These are phyloP conservation scores for Monosporascus sp. DNA, from an alignment of 2,329 filamentous ascomycete genomes.

Conservation along the genomic window DNA sequence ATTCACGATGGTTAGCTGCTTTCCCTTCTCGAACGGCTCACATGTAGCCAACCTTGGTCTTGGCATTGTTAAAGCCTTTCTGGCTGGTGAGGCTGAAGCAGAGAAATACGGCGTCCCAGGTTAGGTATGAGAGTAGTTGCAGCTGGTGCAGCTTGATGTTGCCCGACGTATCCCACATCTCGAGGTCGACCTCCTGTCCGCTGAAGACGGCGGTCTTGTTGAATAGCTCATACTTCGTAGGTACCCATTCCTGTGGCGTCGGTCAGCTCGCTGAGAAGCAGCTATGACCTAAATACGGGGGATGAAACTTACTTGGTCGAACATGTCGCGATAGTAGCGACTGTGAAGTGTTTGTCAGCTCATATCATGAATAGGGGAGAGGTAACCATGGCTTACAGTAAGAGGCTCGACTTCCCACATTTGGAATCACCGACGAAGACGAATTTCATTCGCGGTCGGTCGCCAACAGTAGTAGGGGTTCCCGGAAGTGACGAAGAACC, in stretches of 20 bases:
- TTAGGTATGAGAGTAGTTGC: constrained; percentile 21
- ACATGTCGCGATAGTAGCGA: constrained; percentile 22
- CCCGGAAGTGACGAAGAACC: constrained; percentile 9
- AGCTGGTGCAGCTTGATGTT: constrained; percentile 22
- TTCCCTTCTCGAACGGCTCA: constrained; percentile 1
- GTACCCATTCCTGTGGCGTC: constrained; percentile 10
- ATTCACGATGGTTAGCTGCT: constrained; percentile 9
- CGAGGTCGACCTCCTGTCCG: constrained; percentile 20
- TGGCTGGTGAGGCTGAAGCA: constrained; percentile 31
- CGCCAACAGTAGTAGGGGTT: constrained; percentile 10
- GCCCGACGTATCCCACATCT: constrained; percentile 28
- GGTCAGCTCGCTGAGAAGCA: not conserved
- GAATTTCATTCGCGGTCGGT: constrained; percentile 23
- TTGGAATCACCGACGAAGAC: constrained; percentile 24
- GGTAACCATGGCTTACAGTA: constrained; percentile 17
- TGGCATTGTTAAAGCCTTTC: constrained; percentile 21
- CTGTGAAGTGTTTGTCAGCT: constrained; percentile 6
- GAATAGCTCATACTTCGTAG: constrained; percentile 25
- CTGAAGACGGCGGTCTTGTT: constrained; percentile 18
- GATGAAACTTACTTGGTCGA: constrained; percentile 13
- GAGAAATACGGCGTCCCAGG: constrained; percentile 32
- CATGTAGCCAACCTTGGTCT: constrained; percentile 21
- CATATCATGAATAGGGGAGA: not conserved
- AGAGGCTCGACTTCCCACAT: constrained; percentile 25
- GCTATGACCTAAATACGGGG: not conserved